Base-by-base conservation (phyloP, 495 filamentous ascomycete species). In the Friedmanniomyces endolithicus region DNA sequence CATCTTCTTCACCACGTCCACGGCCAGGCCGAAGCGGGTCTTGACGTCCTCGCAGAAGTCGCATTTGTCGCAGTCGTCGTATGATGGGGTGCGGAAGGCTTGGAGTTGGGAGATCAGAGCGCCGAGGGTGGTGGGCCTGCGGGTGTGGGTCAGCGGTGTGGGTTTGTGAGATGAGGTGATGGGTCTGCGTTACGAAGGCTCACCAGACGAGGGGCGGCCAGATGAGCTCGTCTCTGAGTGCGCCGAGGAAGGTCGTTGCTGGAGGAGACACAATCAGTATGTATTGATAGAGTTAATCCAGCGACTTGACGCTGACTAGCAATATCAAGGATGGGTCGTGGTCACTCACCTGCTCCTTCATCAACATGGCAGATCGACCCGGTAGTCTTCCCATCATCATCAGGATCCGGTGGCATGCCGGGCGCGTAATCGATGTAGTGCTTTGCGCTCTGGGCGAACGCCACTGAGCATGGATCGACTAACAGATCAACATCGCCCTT, bases 391-490 rank as follows among this genome's bases (percentile, higher is more conserved):
- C 56, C 56, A 6, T 46, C 43, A 24, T 50, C 41, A 3, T 37
- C 29, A 11, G 37, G 20, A n/a, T 53, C 50, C 14, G 55, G 55
- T 6, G 8, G 14, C 39, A 62, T 57, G 25, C 55, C 55, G 1
- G 55, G 49, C 0, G 59, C 55, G 19, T 50, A 58, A 37, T 62
- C 51, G 34, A 54, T 51, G 48, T 58, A 55, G 51, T 62, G 59
- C 14, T n/a, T 1, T n/a, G 33, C 34, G 4, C 27, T 27, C 11
- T 53, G 44, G 1, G 53, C 43, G 43, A 61, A 57, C 8, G 49
- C 41, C 19, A 57, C 12, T 6, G 54, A 41, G 53, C 58, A 61
- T 8, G 58, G 31, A 8, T 61, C 49, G 29, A 50, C 25, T 7
- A 61, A 19, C 0, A 52, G 24, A 23, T 61, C 58, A 22, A 61